Evolutionary conservation across 2,329 filamentous ascomycete genomes (phyloP), one percentile per base, ranked within the genome.

Genomic region (Fusarium sp.): DNA sequence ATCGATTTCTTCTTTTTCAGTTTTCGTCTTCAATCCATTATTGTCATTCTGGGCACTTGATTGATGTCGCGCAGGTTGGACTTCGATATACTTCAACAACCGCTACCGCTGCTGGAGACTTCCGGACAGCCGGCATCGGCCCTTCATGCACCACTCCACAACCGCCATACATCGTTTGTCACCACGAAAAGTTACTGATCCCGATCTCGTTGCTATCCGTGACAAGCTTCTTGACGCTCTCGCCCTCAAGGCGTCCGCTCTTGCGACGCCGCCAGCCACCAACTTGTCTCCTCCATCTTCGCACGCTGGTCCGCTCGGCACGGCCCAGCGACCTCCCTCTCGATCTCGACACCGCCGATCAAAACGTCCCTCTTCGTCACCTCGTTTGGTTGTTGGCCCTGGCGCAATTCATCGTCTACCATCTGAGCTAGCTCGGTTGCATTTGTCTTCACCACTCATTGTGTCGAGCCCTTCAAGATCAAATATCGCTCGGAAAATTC

Each of bases 401-500:
- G 80, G 80, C 39, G 76, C 79, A 36, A 66, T 83, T 52, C 56
- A 74, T 22, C 77, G 76, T 9, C 73, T 84, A 10, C 75, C 82
- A 9, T 71, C 71, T 17, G 82, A 84, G 63, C 74, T 84, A 11
- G 76, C 72, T 33, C 76, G 75, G 4, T 73, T 83, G 15, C 72
- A 73, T 22, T 68, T 82, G 12, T 73, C 78, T 7, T 74, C 75
- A 15, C 82, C 82, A 1, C 78, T 84, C 60, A 80, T 84, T 47
- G 78, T 84, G 33, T 80, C 76, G 33, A 83, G 81, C 20, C 81
- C 82, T 10, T 84, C 82, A 5, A 80, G 82, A 42, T 72, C 79
- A n/a, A 67, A 74, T 12, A 74, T 83, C 15, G 81, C 82, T 10
- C 73, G 71, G 27, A 78, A 70, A 13, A 79, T 84, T 17, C 79